A percentile compares a stretch with the other conserved stretches of the same genome.
These are phyloP conservation scores for Pulveroboletus sp. DNA, from an alignment of 768 basidiomycete species.

Conservation along the genomic window DNA sequence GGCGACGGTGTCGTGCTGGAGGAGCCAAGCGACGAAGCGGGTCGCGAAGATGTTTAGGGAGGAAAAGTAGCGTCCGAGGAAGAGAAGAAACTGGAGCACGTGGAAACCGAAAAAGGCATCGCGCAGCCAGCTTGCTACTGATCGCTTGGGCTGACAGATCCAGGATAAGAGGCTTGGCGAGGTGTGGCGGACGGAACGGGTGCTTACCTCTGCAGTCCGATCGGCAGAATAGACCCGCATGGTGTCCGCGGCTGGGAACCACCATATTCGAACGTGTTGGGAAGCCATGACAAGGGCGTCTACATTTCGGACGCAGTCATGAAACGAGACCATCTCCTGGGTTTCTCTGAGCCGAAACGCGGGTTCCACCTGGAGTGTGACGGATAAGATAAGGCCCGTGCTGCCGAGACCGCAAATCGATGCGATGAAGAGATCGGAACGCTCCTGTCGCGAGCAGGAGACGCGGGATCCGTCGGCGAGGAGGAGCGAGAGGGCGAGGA, in stretches of 20 bases:
- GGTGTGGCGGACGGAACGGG: slow-evolving; percentile 12
- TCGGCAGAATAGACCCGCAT: slow-evolving; percentile 73
- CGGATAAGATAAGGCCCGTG: slow-evolving; percentile 82
- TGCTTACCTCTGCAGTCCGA: slow-evolving; percentile 72
- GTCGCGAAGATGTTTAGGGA: slow-evolving; percentile 63
- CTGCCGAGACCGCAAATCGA: slow-evolving; percentile 88
- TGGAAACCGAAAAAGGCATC: slow-evolving; percentile 75
- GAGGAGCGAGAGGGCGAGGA: slow-evolving; percentile 71
- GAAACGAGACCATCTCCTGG: slow-evolving; percentile 61
- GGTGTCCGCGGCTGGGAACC: slow-evolving; percentile 80
- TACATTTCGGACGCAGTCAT: slow-evolving; percentile 56
- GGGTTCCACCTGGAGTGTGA: slow-evolving; percentile 76
- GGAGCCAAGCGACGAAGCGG: slow-evolving; percentile 67
- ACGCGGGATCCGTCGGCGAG: slow-evolving; percentile 73
- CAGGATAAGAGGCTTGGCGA: slow-evolving; percentile 8
- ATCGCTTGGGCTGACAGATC: slow-evolving; percentile 45
- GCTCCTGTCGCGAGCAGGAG: slow-evolving; percentile 59
- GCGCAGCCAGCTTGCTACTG: slow-evolving; percentile 64
- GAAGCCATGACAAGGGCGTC: slow-evolving; percentile 57
- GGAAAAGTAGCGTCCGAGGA: slow-evolving; percentile 65
- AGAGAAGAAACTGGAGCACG: slow-evolving; percentile 79
- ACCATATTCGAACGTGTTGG: slow-evolving; percentile 93
- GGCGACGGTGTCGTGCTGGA: slow-evolving; percentile 48
- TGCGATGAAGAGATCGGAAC: slow-evolving; percentile 80
- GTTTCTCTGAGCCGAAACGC: slow-evolving; percentile 79